Conservation (phyloP, 1,284 basidiomycete species). For the Marasmius fiardii region DNA sequence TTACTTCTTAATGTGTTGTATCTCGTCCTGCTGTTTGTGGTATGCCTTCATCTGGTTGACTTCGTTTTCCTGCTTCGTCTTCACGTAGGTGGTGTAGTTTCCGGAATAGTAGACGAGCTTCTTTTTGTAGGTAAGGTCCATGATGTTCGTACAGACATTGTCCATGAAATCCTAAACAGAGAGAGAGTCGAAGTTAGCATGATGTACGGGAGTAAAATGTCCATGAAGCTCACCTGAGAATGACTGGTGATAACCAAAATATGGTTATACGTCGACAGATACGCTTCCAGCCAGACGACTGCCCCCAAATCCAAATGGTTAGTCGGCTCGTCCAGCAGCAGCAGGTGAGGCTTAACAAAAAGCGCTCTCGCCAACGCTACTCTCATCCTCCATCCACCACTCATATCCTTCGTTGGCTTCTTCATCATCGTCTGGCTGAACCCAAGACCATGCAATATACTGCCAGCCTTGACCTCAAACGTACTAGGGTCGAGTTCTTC, state of each 20-base stretch:
- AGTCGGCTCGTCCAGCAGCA: slow-evolving; percentile 87
- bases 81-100: slow-evolving; percentile 96
- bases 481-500: slow-evolving; percentile 96
- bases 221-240: slow-evolving; percentile 40
- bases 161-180: slow-evolving; percentile 99
- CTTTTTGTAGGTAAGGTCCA: slow-evolving; percentile 91
- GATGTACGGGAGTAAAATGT: background rate
- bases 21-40: slow-evolving; percentile 97
- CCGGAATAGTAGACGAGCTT: slow-evolving; percentile 90
- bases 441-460: slow-evolving; percentile 95
- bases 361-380: slow-evolving; percentile 95
- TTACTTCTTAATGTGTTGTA: slow-evolving; percentile 94
- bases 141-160: slow-evolving; percentile 94
- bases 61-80: slow-evolving; percentile 96
- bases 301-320: slow-evolving; percentile 96
- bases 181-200: slow-evolving; percentile 43
- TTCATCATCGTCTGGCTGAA: slow-evolving; percentile 93
- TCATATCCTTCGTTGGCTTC: slow-evolving; percentile 97
- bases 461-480: slow-evolving; percentile 95
- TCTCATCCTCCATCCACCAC: slow-evolving; percentile 99
- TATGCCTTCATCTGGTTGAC: slow-evolving; percentile 99
- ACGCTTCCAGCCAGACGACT: slow-evolving; percentile 98
- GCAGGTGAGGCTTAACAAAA: slow-evolving; percentile 94
- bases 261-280: slow-evolving; percentile 97
- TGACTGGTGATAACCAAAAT: slow-evolving; percentile 96